Percentiles rank a stretch among this genome's conserved stretches.
These are phyloP conservation scores for Neofusicoccum sp. DNA, from an alignment of 2,329 filamentous ascomycete species.

Conservation along the genomic window DNA sequence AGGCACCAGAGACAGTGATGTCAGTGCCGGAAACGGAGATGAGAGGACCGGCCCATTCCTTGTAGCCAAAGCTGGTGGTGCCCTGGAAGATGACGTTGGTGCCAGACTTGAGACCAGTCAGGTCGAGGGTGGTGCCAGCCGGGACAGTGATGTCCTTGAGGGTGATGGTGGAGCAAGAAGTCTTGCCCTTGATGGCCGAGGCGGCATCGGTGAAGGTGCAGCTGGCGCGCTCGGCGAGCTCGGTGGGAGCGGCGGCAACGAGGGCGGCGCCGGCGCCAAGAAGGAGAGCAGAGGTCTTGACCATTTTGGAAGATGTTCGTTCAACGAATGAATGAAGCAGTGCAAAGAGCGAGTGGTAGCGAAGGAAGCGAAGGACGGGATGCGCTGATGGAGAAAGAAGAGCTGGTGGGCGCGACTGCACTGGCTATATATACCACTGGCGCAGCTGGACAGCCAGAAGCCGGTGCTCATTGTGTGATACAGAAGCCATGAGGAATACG, in stretches of 20 bases:
- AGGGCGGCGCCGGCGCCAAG: slow-evolving; percentile 21
- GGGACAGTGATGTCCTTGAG: slow-evolving; percentile 21
- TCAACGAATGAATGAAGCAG: slow-evolving; percentile 17
- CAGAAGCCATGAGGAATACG: slow-evolving; percentile 12
- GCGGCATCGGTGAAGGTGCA: slow-evolving; percentile 27
- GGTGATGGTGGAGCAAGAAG: slow-evolving; percentile 21
- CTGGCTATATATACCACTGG: slow-evolving; percentile 3
- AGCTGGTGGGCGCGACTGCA: background rate
- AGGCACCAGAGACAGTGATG: slow-evolving; percentile 43
- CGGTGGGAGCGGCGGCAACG: slow-evolving; percentile 16
- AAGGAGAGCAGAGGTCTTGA: slow-evolving; percentile 18
- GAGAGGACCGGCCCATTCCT: slow-evolving; percentile 42
- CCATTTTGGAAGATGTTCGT: slow-evolving; percentile 18
- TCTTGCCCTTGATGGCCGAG: slow-evolving; percentile 21
- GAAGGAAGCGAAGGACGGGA: slow-evolving; percentile 10
- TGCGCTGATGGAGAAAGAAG: slow-evolving; percentile 5
- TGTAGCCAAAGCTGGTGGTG: slow-evolving; percentile 40
- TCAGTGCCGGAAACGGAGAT: slow-evolving; percentile 44
- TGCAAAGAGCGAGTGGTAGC: slow-evolving; percentile 16
- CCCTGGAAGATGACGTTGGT: slow-evolving; percentile 29
- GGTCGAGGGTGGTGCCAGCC: slow-evolving; percentile 53
- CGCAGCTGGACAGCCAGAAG: background rate
- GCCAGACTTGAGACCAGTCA: slow-evolving; percentile 54
- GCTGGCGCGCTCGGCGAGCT: background rate
- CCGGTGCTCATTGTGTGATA: slow-evolving; percentile 7